phyloP scores from a whole-genome alignment of 192 early-diverging fungal genomes.

The Backusella psychrophila region DNA sequence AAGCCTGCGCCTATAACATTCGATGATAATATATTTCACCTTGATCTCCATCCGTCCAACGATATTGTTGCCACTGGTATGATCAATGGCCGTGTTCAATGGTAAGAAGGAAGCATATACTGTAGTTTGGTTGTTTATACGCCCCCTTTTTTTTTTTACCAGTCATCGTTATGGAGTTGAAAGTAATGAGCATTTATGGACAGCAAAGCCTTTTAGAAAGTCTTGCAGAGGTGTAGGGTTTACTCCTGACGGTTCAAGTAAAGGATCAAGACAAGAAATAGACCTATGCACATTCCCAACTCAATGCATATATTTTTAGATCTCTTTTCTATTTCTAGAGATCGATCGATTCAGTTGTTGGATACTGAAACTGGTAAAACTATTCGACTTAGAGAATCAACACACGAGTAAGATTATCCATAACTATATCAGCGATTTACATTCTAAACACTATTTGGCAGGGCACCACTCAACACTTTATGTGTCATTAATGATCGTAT shows the following conservation, averaged over 20 bases:
- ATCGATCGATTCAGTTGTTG: slow-evolving; percentile 76
- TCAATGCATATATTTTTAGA: not conserved
- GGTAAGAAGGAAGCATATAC: slow-evolving; percentile 41
- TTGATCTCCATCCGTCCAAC: slow-evolving; percentile 69
- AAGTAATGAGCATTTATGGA: slow-evolving; percentile 48
- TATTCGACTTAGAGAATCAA: slow-evolving; percentile 60
- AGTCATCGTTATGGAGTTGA: slow-evolving; percentile 30
- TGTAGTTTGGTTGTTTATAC: not conserved
- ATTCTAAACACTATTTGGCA: slow-evolving; percentile 17
- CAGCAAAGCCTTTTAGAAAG: slow-evolving; percentile 69
- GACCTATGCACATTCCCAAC: not conserved
- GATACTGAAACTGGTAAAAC: slow-evolving; percentile 75
- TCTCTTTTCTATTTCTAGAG: slow-evolving; percentile 64
- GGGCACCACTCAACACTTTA: slow-evolving; percentile 80
- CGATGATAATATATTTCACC: slow-evolving; percentile 51
- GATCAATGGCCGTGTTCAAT: slow-evolving; percentile 70
- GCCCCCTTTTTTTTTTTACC: not conserved
- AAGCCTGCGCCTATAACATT: slow-evolving; percentile 43
- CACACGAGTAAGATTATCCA: slow-evolving; percentile 70
- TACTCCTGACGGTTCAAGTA: slow-evolving; percentile 69
- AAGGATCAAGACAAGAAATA: not conserved
- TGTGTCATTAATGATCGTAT: slow-evolving; percentile 68
- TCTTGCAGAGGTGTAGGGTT: slow-evolving; percentile 86
- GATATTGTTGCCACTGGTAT: slow-evolving; percentile 67
- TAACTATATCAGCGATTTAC: not conserved